Evolutionary conservation across 2,329 filamentous ascomycete species (phyloP).

Genomic region (Xylariales sp.): DNA sequence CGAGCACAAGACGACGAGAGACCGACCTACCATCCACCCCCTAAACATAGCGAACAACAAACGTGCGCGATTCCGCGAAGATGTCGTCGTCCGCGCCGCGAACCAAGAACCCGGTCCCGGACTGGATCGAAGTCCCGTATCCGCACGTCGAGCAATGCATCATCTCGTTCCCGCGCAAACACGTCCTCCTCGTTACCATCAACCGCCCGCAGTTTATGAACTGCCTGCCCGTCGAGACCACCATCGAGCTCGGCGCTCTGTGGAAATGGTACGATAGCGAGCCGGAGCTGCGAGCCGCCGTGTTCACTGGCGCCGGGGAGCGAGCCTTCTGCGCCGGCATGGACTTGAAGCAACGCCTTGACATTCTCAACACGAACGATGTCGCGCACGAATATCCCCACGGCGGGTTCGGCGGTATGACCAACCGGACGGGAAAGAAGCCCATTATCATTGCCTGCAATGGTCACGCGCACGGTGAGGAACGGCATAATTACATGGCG

Average conservation of each 20-base stretch:
- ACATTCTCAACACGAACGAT: conserved; percentile 46
- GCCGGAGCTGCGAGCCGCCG: conserved; percentile 59
- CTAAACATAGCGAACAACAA: background rate
- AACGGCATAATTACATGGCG: background rate
- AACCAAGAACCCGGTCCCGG: conserved; percentile 29
- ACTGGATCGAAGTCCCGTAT: conserved; percentile 51
- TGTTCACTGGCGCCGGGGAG: conserved; percentile 63
- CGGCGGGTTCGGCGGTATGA: conserved; percentile 52
- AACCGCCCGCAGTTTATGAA: conserved; percentile 57
- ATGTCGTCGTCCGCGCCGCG: conserved; percentile 21
- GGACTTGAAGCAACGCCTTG: conserved; percentile 62
- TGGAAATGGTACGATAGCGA: conserved; percentile 64
- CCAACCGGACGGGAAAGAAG: conserved; percentile 51
- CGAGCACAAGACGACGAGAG: too few species aligned
- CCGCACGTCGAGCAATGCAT: conserved; percentile 50
- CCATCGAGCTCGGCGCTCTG: conserved; percentile 56
- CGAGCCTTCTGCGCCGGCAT: conserved; percentile 65
- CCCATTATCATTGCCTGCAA: conserved; percentile 37
- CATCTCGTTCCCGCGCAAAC: conserved; percentile 55
- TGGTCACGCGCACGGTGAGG: conserved; percentile 25
- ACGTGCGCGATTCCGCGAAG: background rate
- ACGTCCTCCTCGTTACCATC: conserved; percentile 58
- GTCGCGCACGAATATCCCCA: conserved; percentile 50
- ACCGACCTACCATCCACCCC: too few species aligned
- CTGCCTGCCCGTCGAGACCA: conserved; percentile 53